Base-by-base conservation (phyloP, 495 filamentous ascomycete species). In the Penicillium chermesinum region DNA sequence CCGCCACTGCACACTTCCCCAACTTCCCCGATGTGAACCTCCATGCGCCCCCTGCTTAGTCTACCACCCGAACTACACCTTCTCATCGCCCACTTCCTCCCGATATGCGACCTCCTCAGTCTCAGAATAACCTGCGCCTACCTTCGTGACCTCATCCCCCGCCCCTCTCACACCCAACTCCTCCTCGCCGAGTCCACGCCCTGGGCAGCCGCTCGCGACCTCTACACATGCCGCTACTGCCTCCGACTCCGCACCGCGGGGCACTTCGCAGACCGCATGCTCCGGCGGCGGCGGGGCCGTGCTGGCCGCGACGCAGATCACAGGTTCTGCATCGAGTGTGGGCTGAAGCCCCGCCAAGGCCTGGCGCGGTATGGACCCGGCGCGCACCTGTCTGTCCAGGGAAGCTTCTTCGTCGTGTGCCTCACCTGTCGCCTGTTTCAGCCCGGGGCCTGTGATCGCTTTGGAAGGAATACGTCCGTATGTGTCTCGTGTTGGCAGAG, bases 21-120 rank as follows among this genome's bases (percentile, higher is more conserved):
- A 34, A 32, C 25, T 30, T 44, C 34, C 22, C 13, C n/a, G 15
- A n/a, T 17, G 16, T 14, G 22, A 38, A 9, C 18, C 22, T 16
- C 10, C 41, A 57, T 57, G 49, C n/a, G 34, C 3, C 58, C 58
- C 8, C 55, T 79, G n/a, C 39, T 64, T 18, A 65, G 73, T 32
- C 71, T 85, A 14, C 81, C 82, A 10, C 55, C 73, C 0, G 82
- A 85, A 55, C 59, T 85, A 10, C 81, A 82, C 43, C 69, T 71
- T 38, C 64, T 72, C 38, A 71, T 85, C 49, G 68, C 76, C 48
- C 65, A 73, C 51, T 71, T 73, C 55, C 69, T 85, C 19, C 71
- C 76, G 52, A 68, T 74, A 19, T 76, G 79, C 53, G 78, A 81
- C 57, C 68, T 71, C 59, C 70, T 73, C 46, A 74, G 72, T 52